A percentile compares a stretch with the other conserved stretches of the same genome.
Conservation (phyloP, 768 basidiomycete genomes). For the Phaeotremella skinneri region DNA sequence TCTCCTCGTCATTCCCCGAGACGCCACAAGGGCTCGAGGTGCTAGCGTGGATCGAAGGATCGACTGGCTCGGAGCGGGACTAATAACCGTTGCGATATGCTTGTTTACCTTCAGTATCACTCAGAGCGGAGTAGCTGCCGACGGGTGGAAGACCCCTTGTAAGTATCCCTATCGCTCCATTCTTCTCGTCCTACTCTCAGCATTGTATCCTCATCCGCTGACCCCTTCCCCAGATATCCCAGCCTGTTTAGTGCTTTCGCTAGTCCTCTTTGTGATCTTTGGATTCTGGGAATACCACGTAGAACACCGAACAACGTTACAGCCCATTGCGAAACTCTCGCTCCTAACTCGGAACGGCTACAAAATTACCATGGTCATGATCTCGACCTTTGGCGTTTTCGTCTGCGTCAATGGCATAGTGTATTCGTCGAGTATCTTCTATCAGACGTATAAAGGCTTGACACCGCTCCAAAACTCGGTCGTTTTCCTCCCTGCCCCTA, state of each 20-base stretch:
- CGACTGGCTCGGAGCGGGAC: constrained; percentile 72
- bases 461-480: constrained; percentile 23
- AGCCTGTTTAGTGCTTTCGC: constrained; percentile 62
- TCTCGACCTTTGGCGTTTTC: constrained; percentile 10
- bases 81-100: constrained; percentile 64
- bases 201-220: neutral
- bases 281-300: constrained; percentile 65
- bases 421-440: constrained; percentile 19
- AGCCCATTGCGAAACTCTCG: constrained; percentile 30
- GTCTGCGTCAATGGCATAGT: constrained; percentile 15
- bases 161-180: constrained; percentile 35
- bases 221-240: constrained; percentile 60
- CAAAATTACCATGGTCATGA: constrained; percentile 15
- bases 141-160: constrained; percentile 64
- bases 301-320: constrained; percentile 51
- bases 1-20: constrained; percentile 63
- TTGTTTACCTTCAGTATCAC: constrained; percentile 70
- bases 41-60: constrained; percentile 54
- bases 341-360: constrained; percentile 29
- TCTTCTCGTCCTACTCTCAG: neutral
- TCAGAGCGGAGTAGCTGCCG: constrained; percentile 59
- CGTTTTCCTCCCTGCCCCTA: constrained; percentile 8
- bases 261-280: constrained; percentile 61
- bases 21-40: constrained; percentile 27
- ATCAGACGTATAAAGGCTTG: constrained; percentile 28